Percentiles rank a stretch among this genome's conserved stretches.
Evolutionary conservation across 1,284 basidiomycete species (phyloP).

Genomic region (Termitomyces sp.): DNA sequence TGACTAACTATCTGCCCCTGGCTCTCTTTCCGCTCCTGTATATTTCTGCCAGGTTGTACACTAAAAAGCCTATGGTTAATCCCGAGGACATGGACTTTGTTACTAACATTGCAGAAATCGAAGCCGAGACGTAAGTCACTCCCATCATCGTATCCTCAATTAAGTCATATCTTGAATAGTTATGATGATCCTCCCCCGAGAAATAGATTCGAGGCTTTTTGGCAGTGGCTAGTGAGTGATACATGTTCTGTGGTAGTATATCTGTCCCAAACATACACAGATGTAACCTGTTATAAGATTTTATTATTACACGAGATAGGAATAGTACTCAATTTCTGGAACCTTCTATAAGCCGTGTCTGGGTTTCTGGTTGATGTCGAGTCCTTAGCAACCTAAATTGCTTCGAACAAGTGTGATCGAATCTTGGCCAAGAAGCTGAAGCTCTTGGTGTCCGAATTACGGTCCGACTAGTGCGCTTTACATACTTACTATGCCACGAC

Average conservation of each 20-base stretch:
- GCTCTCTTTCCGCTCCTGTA: constrained; percentile 8
- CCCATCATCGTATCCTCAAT: constrained; percentile 16
- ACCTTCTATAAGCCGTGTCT: not conserved
- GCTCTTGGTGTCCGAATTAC: not conserved
- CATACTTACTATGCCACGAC: not conserved
- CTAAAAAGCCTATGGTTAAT: constrained; percentile 33
- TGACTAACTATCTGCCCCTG: constrained; percentile 13
- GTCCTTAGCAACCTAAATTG: not conserved
- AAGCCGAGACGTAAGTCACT: constrained; percentile 49
- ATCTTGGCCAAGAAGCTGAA: not conserved
- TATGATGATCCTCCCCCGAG: constrained; percentile 69
- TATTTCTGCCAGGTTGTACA: not conserved
- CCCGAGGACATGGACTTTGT: constrained; percentile 78
- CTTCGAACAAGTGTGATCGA: not conserved
- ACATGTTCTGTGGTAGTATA: constrained; percentile 12
- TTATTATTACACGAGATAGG: not conserved
- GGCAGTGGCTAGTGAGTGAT: constrained; percentile 63
- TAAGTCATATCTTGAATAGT: constrained; percentile 21
- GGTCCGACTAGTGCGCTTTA: not conserved
- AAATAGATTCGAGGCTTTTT: constrained; percentile 64
- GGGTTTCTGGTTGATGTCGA: not conserved
- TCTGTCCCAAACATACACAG: not conserved
- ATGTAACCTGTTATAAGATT: constrained; percentile 5
- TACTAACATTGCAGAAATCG: constrained; percentile 66
- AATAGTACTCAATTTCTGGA: not conserved